Percentiles rank a stretch among this genome's conserved stretches.
Evolutionary conservation across 1,284 basidiomycete species (phyloP).

Genomic region (Rhodotorula sp.): DNA sequence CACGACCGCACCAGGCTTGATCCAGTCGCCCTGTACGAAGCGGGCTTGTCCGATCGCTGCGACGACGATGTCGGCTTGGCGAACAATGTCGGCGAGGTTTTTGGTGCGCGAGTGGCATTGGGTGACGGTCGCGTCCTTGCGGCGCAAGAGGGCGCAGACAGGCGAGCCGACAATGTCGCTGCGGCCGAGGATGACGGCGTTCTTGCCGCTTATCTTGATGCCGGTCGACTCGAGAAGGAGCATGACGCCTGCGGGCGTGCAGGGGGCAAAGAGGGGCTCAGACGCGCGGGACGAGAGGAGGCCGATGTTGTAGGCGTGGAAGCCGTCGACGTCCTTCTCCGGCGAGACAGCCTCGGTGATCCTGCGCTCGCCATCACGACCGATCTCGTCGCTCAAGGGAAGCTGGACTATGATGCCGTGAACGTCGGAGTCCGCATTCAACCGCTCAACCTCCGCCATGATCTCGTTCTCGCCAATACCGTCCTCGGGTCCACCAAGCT

Average conservation of each 20-base stretch:
- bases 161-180: slow-evolving; percentile 98
- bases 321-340: slow-evolving; percentile 96
- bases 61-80: slow-evolving; percentile 85
- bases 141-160: slow-evolving; percentile 83
- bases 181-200: slow-evolving; percentile 90
- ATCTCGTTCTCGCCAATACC: slow-evolving; percentile 72
- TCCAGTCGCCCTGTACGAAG: slow-evolving; percentile 88
- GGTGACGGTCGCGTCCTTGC: slow-evolving; percentile 91
- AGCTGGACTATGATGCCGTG: slow-evolving; percentile 95
- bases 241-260: slow-evolving; percentile 92
- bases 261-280: slow-evolving; percentile 87
- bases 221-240: slow-evolving; percentile 83
- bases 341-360: slow-evolving; percentile 94
- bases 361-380: slow-evolving; percentile 76
- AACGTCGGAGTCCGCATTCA: slow-evolving; percentile 80
- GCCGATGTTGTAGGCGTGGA: slow-evolving; percentile 99
- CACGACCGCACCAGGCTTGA: slow-evolving; percentile 90
- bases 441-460: slow-evolving; percentile 70
- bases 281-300: slow-evolving; percentile 88
- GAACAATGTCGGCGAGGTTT: slow-evolving; percentile 76
- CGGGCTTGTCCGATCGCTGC: slow-evolving; percentile 90
- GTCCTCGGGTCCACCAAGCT: slow-evolving; percentile 44
- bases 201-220: slow-evolving; percentile 69
- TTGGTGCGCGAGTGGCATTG: slow-evolving; percentile 92
- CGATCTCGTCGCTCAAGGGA: slow-evolving; percentile 85